Base-by-base conservation (phyloP, 2,329 filamentous ascomycete species). In the Thielaviopsis musarum region DNA sequence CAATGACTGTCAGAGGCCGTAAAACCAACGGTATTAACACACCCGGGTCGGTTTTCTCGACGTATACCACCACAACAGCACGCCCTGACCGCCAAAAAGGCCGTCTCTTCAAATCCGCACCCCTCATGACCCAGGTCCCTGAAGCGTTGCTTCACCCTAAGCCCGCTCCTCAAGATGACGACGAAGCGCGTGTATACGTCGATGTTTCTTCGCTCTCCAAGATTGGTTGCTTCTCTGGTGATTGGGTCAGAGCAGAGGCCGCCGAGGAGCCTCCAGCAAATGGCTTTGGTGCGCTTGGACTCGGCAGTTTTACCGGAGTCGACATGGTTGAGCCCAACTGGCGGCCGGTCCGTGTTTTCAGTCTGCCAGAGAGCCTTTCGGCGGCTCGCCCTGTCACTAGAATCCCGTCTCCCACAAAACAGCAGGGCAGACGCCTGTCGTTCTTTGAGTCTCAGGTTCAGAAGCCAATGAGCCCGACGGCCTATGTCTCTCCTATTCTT, bases 191-290 rank as follows among this genome's bases (percentile, higher is more conserved):
- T 54, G 80, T 97, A 1, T 98, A 91, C 66, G 91, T 98, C 5
- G 90, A 96, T 66, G 85, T 94, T 7, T 84, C 82, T 60, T 88
- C 88, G 1, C 72, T 98, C 21, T 85, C 88, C 15, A 90, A 91
- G 65, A 85, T 98, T 58, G 91, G 91, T 17, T 97, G 91, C 70
- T 98, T 98, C 68, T 97, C 91, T 0, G 93, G 93, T 30, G 93
- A 98, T 68, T 98, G 93, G 93, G 89, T 95, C 12, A 84, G 86
- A 22, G 76, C 96, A 12, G 89, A 95, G 71, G 78, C 82, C 5
- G 80, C 87, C 0, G 79, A 87, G 64, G 88, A 90, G 67, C 86
- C 88, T 61, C 85, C 80, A 22, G 73, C 75, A 17, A 85, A 82
- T 69, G 86, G 77, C 19, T 81, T 81, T 64, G 86, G 79, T 56